These are phyloP conservation scores for Lasiosphaeriaceae sp. DNA, from an alignment of 495 filamentous ascomycete species.

Conservation along the genomic window DNA sequence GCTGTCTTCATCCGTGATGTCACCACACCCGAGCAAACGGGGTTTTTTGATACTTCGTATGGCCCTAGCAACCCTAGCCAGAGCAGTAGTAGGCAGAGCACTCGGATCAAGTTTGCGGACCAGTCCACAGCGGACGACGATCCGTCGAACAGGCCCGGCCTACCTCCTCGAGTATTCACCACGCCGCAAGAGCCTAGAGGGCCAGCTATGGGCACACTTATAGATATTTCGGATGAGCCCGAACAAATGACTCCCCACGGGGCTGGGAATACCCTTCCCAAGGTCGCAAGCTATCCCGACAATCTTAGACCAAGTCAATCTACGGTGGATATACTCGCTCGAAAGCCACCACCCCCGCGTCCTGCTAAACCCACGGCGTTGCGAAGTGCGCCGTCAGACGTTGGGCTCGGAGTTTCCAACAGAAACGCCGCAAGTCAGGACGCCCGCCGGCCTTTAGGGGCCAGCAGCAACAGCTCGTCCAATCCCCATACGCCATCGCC, in stretches of 20 bases:
- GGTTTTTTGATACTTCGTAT: slow-evolving; percentile 75
- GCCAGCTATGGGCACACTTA: slow-evolving; percentile 53
- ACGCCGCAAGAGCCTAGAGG: slow-evolving; percentile 23
- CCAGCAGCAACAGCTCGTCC: slow-evolving; percentile 14
- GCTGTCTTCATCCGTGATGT: slow-evolving; percentile 91
- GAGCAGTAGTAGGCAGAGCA: slow-evolving; percentile 21
- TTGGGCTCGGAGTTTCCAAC: slow-evolving; percentile 8
- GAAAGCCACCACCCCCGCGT: slow-evolving; percentile 51
- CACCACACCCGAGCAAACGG: slow-evolving; percentile 62
- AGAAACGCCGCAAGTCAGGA: neutral
- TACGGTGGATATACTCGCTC: slow-evolving; percentile 32
- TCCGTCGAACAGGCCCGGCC: slow-evolving; percentile 20
- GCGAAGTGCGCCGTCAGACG: slow-evolving; percentile 36
- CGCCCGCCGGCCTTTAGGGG: slow-evolving; percentile 6
- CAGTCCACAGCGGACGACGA: slow-evolving; percentile 20
- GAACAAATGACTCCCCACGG: slow-evolving; percentile 30
- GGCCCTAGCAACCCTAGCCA: slow-evolving; percentile 14
- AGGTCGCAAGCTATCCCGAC: slow-evolving; percentile 17
- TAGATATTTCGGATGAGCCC: slow-evolving; percentile 59
- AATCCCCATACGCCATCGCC: slow-evolving; percentile 26
- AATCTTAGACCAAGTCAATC: slow-evolving; percentile 18
- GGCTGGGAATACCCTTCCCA: slow-evolving; percentile 20
- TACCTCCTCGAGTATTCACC: slow-evolving; percentile 33
- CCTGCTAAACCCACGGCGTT: slow-evolving; percentile 67
- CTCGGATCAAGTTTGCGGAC: slow-evolving; percentile 11